phyloP scores from a whole-genome alignment of 495 filamentous ascomycete genomes.

The Xylaria venustula region DNA sequence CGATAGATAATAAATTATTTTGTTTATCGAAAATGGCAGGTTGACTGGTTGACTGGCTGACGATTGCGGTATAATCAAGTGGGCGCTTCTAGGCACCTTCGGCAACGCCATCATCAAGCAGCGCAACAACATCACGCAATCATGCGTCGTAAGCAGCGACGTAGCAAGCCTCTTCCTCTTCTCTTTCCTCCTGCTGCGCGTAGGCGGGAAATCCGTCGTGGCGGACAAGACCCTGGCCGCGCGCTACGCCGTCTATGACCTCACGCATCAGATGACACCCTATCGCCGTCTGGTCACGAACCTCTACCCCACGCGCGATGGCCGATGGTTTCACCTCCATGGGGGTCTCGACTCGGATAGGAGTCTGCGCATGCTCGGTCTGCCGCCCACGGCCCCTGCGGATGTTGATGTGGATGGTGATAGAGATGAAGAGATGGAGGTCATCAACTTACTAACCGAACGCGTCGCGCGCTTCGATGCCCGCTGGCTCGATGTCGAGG shows the following conservation, averaged over 20 bases:
- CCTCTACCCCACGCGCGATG: constrained; percentile 54
- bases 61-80: not conserved
- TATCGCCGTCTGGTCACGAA: constrained; percentile 42
- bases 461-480: constrained; percentile 32
- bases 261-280: constrained; percentile 21
- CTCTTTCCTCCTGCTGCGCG: constrained; percentile 23
- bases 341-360: constrained; percentile 49
- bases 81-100: constrained; percentile 28
- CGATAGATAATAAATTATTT: too few relatives aligned
- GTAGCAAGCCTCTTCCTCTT: constrained; percentile 32
- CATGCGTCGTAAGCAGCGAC: constrained; percentile 31
- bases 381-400: constrained; percentile 33
- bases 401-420: constrained; percentile 24
- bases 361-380: constrained; percentile 40
- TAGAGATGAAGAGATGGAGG: too few relatives aligned
- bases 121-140: constrained; percentile 21
- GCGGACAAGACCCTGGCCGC: constrained; percentile 15
- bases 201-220: constrained; percentile 21
- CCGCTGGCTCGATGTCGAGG: constrained; percentile 41
- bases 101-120: constrained; percentile 24
- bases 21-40: too few relatives aligned
- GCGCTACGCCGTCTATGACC: constrained; percentile 25
- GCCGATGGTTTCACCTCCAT: constrained; percentile 52
- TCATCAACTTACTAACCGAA: constrained; percentile 24
- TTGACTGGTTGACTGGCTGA: not conserved